Base-by-base conservation (phyloP, 371 early-diverging fungal genomes). In the Rhizopus delemar region DNA sequence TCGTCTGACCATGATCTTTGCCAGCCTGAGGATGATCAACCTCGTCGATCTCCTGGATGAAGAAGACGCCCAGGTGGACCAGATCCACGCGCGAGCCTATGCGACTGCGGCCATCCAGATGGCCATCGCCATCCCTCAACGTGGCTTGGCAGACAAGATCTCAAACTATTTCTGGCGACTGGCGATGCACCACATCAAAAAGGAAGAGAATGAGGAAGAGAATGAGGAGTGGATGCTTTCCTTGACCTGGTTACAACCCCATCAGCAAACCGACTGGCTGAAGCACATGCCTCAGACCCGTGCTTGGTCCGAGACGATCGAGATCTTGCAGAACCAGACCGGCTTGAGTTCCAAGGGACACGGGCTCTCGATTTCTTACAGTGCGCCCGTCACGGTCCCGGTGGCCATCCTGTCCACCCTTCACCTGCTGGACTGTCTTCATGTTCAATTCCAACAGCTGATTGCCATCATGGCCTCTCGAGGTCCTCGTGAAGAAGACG, bases 61-160 rank as follows among this genome's bases (percentile, higher is more conserved):
- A 9, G 70, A 70, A 32, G 54, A 59, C 31, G 61, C 60, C 6
- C 46, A 63, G 28, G 45, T 51, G 4, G 15, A 41, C n/a, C 51
- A 60, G 41, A 43, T 56, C 6, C 69, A 64, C 8, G 65, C 74
- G 8, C 76, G 79, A 33, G 73, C 68, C 28, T 79, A 79, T 60
- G 71, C 74, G 9, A 75, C 72, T 2, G 79, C 79, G 7, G 69
- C 79, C 38, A 68, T 79, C 56, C 71, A 74, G 43, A 32, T 71
- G 39, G 49, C 69, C 2, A 32, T 70, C 0, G 28, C 66, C 8
- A 41, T 67, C 4, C 71, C 70, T 9, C 38, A 31, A 3, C 49
- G 46, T 4, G 52, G 51, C n/a, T 15, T 73, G 12, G 62, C 66
- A 15, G 54, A 62, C 5, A 54, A 46, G 12, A 11, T 71, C 1